These are phyloP conservation scores for Hanseniaspora osmophila DNA, from an alignment of 805 yeast species.

Conservation along the genomic window DNA sequence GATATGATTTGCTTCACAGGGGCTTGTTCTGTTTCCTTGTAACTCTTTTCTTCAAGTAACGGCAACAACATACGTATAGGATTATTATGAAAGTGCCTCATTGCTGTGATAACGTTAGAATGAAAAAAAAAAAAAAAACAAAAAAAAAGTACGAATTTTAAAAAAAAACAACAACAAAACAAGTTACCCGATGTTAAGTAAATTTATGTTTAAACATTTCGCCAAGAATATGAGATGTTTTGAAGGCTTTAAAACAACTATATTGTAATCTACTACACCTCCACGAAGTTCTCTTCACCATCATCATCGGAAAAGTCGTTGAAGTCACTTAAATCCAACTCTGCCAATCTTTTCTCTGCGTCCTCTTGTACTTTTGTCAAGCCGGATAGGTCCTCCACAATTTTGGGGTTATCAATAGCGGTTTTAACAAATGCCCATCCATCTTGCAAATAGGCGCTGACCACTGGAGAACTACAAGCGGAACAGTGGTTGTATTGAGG, in stretches of 20 bases:
- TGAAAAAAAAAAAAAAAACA: background rate
- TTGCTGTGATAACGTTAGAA: background rate
- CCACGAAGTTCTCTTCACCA: too few species aligned
- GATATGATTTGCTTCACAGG: too few species aligned
- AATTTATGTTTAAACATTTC: too few species aligned
- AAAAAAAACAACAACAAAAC: background rate
- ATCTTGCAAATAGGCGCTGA: slow-evolving; percentile 31
- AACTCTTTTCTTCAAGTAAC: too few species aligned
- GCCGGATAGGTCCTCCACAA: slow-evolving; percentile 70
- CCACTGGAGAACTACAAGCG: slow-evolving; percentile 60
- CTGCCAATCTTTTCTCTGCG: slow-evolving; percentile 36
- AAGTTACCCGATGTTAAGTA: background rate
- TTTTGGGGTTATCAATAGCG: slow-evolving; percentile 53
- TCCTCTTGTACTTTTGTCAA: slow-evolving; percentile 54
- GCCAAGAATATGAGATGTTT: too few species aligned
- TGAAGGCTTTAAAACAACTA: too few species aligned
- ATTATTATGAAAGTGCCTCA: too few species aligned
- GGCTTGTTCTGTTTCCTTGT: too few species aligned
- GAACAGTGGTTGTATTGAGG: slow-evolving; percentile 71
- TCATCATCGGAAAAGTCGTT: slow-evolving; percentile 4
- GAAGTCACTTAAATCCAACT: slow-evolving; percentile 18
- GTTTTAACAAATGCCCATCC: slow-evolving; percentile 74
- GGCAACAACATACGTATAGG: too few species aligned
- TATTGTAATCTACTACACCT: too few species aligned
- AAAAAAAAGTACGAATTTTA: background rate